phyloP scores from a whole-genome alignment of 2,329 filamentous ascomycete species.

The Hortaea werneckii region DNA sequence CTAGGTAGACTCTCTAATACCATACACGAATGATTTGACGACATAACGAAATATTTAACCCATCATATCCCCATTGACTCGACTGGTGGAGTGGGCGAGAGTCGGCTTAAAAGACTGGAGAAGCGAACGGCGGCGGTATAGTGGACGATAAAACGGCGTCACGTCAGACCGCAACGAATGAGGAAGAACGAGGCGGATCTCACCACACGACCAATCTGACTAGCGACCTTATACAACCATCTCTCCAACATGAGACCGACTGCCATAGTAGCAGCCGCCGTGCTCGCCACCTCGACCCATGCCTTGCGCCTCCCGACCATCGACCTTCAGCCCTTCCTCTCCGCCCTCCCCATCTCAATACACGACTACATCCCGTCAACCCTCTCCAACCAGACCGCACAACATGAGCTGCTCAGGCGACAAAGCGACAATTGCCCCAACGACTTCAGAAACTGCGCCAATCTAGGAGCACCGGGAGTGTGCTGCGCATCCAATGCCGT shows the following conservation, averaged over 20 bases:
- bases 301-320: conserved; percentile 14
- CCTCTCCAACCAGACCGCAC: conserved; percentile 7
- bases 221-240: no score
- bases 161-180: no score
- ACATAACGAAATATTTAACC: background rate
- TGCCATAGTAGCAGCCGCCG: conserved; percentile 1
- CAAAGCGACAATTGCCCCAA: conserved; percentile 37
- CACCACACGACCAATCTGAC: no score
- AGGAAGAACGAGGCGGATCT: no score
- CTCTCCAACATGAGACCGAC: background rate
- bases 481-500: conserved; percentile 46
- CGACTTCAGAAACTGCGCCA: conserved; percentile 43
- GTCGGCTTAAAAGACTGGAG: no score
- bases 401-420: conserved; percentile 23
- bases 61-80: no score
- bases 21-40: background rate
- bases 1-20: background rate
- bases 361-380: conserved; percentile 12
- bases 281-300: conserved; percentile 3
- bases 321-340: conserved; percentile 20
- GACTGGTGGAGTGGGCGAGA: no score
- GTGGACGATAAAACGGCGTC: no score
- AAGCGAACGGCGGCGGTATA: no score
- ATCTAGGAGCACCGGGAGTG: conserved; percentile 41
- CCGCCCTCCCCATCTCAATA: conserved; percentile 18